A percentile compares a stretch with the other conserved stretches of the same genome.
Evolutionary conservation across 1,284 basidiomycete species (phyloP).

Genomic region (Tilletiaria anomala): DNA sequence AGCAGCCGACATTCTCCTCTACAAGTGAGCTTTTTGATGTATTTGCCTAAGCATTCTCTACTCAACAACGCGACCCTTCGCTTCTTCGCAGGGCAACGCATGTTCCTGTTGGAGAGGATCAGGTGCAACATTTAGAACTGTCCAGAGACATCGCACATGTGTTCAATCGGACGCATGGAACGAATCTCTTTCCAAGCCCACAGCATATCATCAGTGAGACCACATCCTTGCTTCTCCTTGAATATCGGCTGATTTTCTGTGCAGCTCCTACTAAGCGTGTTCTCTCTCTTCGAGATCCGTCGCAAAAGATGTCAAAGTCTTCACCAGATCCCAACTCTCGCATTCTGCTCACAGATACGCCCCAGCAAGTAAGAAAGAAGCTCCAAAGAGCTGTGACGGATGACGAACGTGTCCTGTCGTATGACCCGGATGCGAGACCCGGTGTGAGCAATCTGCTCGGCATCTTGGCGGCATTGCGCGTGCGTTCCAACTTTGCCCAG

Average conservation of each 20-base stretch:
- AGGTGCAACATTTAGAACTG: constrained; percentile 82
- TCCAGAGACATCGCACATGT: constrained; percentile 64
- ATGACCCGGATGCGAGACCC: constrained; percentile 60
- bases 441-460: constrained; percentile 69
- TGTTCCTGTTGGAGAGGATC: constrained; percentile 90
- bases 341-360: constrained; percentile 67
- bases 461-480: constrained; percentile 50
- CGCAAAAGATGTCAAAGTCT: constrained; percentile 90
- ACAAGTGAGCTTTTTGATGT: constrained; percentile 48
- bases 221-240: not conserved
- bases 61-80: not conserved
- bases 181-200: constrained; percentile 58
- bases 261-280: constrained; percentile 54
- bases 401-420: constrained; percentile 52
- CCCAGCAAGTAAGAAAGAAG: constrained; percentile 53
- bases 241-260: too few relatives aligned
- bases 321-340: constrained; percentile 63
- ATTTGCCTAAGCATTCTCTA: not conserved
- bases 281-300: constrained; percentile 69
- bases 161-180: constrained; percentile 55
- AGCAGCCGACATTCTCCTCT: constrained; percentile 79
- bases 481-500: constrained; percentile 41
- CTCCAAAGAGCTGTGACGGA: constrained; percentile 74
- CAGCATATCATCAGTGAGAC: constrained; percentile 58
- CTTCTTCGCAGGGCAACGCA: constrained; percentile 56